Conservation (phyloP, 2,329 filamentous ascomycete genomes). For the Pseudocercospora fuligena region DNA sequence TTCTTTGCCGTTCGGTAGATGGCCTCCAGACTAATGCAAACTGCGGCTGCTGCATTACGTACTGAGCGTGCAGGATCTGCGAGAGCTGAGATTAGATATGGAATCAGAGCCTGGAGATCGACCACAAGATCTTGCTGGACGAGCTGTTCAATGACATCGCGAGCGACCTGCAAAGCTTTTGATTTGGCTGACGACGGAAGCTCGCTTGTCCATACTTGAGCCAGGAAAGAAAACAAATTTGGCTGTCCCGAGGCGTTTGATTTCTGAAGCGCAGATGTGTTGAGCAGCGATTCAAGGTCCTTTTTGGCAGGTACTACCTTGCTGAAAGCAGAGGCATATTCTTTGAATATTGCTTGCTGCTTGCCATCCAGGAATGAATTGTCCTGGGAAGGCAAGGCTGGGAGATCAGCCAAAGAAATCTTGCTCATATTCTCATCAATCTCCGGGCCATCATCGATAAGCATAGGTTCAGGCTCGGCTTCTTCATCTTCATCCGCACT, state of each 20-base stretch:
- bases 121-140: conserved; percentile 4
- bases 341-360: conserved; percentile 19
- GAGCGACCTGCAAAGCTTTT: conserved; percentile 25
- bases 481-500: conserved; percentile 12
- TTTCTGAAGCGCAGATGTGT: conserved; percentile 23
- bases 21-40: conserved; percentile 21
- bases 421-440: neutral
- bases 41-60: conserved; percentile 48
- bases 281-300: conserved; percentile 23
- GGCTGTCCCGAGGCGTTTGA: conserved; percentile 21
- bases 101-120: conserved; percentile 78
- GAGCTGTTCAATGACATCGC: conserved; percentile 21
- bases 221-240: conserved; percentile 28
- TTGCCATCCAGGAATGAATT: conserved; percentile 25
- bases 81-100: conserved; percentile 72
- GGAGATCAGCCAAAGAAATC: conserved; percentile 20
- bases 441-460: conserved; percentile 12
- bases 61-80: conserved; percentile 60
- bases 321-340: conserved; percentile 23
- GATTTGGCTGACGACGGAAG: conserved; percentile 19
- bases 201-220: conserved; percentile 26
- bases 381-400: conserved; percentile 23
- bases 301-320: conserved; percentile 23
- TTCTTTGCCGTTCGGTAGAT: conserved; percentile 21
- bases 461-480: conserved; percentile 15